These are phyloP conservation scores for Penstemon newberryi DNA, from an alignment of 257 asterid species.

Conservation along the genomic window DNA sequence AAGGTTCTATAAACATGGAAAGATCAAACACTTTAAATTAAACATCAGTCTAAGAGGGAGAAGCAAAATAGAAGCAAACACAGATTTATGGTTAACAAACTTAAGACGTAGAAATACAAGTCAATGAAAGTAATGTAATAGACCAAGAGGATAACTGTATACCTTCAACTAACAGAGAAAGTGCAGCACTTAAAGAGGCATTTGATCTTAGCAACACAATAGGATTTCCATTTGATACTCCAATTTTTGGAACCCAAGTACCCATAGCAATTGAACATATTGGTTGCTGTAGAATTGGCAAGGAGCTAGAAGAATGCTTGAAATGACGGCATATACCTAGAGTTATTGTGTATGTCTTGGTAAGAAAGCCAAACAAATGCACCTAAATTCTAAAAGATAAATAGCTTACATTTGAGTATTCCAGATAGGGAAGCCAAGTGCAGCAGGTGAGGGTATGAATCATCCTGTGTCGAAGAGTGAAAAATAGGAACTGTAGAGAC, in stretches of 20 bases:
- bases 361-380: slow-evolving; percentile 9
- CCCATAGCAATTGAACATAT: slow-evolving; percentile 68
- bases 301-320: slow-evolving; percentile 69
- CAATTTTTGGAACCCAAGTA: slow-evolving; percentile 76
- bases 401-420: slow-evolving; percentile 64
- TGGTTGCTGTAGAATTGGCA: slow-evolving; percentile 78
- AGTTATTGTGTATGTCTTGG: slow-evolving; percentile 27
- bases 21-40: neutral
- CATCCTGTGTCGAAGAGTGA: slow-evolving; percentile 67
- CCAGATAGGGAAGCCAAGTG: slow-evolving; percentile 74
- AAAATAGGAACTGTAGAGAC: slow-evolving; percentile 65
- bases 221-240: slow-evolving; percentile 63
- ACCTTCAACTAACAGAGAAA: slow-evolving; percentile 68
- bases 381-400: neutral
- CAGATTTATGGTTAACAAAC: slow-evolving; percentile 2
- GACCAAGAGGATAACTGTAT: slow-evolving; percentile 26
- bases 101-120: slow-evolving; percentile 4
- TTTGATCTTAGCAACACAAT: slow-evolving; percentile 62
- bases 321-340: slow-evolving; percentile 75
- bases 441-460: slow-evolving; percentile 62
- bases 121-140: slow-evolving; percentile 10
- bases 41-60: slow-evolving; percentile 17
- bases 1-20: slow-evolving; percentile 16
- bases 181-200: slow-evolving; percentile 69
- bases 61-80: slow-evolving; percentile 9